These are phyloP conservation scores for Kodamaea kakaduensis DNA, from an alignment of 805 yeast species.

Conservation along the genomic window DNA sequence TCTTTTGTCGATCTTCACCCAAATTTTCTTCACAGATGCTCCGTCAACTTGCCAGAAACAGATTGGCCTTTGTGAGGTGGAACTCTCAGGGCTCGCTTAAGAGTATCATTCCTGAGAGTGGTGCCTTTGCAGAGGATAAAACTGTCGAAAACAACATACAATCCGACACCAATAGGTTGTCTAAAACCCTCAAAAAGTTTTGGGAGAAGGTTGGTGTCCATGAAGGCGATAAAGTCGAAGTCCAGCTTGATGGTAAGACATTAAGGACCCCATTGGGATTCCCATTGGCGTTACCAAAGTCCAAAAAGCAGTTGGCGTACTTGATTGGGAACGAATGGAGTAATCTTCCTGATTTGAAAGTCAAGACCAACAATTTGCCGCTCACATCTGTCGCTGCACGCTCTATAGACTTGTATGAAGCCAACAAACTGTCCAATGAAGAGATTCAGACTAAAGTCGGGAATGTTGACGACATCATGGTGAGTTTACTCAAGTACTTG, in stretches of 20 bases:
- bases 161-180: constrained; percentile 65
- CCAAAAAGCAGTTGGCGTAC: constrained; percentile 62
- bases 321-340: constrained; percentile 87
- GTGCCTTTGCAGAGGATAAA: constrained; percentile 22
- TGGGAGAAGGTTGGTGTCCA: constrained; percentile 71
- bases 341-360: constrained; percentile 55
- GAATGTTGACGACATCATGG: constrained; percentile 51
- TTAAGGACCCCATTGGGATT: constrained; percentile 83
- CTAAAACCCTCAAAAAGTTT: constrained; percentile 66
- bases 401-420: constrained; percentile 64
- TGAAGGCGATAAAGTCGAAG: constrained; percentile 35
- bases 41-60: constrained; percentile 3
- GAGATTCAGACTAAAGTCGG: constrained; percentile 61
- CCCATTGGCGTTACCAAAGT: constrained; percentile 57
- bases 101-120: constrained; percentile 10
- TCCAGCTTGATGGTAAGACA: constrained; percentile 71
- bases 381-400: constrained; percentile 84
- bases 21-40: too few species aligned
- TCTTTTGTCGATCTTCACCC: neutral
- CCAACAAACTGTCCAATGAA: constrained; percentile 32
- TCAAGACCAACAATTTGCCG: constrained; percentile 79
- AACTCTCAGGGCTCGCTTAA: constrained; percentile 13
- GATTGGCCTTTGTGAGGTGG: neutral
- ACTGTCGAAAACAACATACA: constrained; percentile 49
- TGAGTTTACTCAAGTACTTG: constrained; percentile 68